phyloP scores from a whole-genome alignment of 345 rosid species.

The Sonneratia alba region DNA sequence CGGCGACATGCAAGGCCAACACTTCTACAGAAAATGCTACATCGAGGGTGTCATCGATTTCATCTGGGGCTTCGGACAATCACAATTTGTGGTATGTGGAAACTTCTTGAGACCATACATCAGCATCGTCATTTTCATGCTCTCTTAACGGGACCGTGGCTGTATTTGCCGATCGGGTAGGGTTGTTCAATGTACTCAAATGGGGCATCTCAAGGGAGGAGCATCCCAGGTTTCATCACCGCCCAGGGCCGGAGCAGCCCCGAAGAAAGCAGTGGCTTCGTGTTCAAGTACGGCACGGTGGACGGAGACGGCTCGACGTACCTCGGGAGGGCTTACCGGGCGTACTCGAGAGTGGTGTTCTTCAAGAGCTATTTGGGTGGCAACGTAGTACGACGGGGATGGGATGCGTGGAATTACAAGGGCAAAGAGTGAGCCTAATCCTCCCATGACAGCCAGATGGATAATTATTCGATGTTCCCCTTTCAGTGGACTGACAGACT shows the following conservation, averaged over 20 bases:
- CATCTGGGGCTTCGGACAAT: not conserved
- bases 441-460: too few relatives aligned
- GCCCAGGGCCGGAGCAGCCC: conserved; percentile 19
- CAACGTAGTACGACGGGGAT: conserved; percentile 16
- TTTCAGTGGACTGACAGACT: too few relatives aligned
- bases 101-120: too few relatives aligned
- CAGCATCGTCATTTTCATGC: too few relatives aligned
- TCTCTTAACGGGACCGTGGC: not conserved
- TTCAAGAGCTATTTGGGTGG: not conserved
- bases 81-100: not conserved
- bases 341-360: conserved; percentile 27
- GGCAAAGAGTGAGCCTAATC: too few relatives aligned
- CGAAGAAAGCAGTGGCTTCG: conserved; percentile 17
- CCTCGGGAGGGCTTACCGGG: conserved; percentile 30
- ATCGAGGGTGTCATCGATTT: conserved; percentile 5
- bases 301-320: conserved; percentile 14
- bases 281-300: conserved; percentile 15
- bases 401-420: conserved; percentile 20
- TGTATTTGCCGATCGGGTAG: not conserved
- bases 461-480: too few relatives aligned
- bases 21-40: conserved; percentile 1
- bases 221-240: conserved; percentile 21
- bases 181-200: not conserved
- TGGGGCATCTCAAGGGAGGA: not conserved
- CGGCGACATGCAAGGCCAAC: conserved; percentile 1